Base-by-base conservation (phyloP, 768 basidiomycete genomes). In the Mycena albidolilacea region DNA sequence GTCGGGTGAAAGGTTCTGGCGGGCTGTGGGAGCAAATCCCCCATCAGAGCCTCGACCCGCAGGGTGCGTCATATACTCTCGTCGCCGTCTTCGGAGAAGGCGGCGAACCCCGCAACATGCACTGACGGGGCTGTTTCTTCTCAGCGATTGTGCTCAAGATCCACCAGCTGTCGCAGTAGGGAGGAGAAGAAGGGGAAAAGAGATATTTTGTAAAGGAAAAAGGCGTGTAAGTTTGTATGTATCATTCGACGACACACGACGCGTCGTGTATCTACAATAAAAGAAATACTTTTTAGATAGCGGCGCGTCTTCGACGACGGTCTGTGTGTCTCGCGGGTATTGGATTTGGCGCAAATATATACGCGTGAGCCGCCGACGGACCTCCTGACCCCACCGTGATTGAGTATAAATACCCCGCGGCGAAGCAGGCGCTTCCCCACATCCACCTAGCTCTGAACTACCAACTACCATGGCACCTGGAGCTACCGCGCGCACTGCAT, bases 11-110 rank as follows among this genome's bases (percentile, higher is more conserved):
- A 87, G 87, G 87, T 65, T 87, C 86, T 77, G 87, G 86, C 72
- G 95, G 95, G 64, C 84, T 97, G 68, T 89, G 90, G 84, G 95
- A 97, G 82, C 95, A 95, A 84, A 94, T 97, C 80, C 92, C 92
- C 43, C 85, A 89, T 84, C 95, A 96, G 82, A 89, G 90, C 52
- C 87, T 96, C n/a, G 95, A 93, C 78, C 88, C 94, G 37, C 88
- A 93, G 80, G 90, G 93, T 94, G 78, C 61, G 92, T 84, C 1
- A 5, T 54, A 14, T 12, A 23, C 64, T 38, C 74, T 69, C 65
- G 59, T n/a, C 46, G n/a, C 8, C 12, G 55, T n/a, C n/a, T n/a
- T n/a, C n/a, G n/a, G n/a, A n/a, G n/a, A n/a, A n/a, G n/a, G n/a
- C n/a, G n/a, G n/a, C n/a, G 68, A 61, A 30, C 5, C n/a, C 19